A percentile compares a stretch with the other conserved stretches of the same genome.
phyloP scores from a whole-genome alignment of 495 filamentous ascomycete species.

The Lophiotrema nucula region DNA sequence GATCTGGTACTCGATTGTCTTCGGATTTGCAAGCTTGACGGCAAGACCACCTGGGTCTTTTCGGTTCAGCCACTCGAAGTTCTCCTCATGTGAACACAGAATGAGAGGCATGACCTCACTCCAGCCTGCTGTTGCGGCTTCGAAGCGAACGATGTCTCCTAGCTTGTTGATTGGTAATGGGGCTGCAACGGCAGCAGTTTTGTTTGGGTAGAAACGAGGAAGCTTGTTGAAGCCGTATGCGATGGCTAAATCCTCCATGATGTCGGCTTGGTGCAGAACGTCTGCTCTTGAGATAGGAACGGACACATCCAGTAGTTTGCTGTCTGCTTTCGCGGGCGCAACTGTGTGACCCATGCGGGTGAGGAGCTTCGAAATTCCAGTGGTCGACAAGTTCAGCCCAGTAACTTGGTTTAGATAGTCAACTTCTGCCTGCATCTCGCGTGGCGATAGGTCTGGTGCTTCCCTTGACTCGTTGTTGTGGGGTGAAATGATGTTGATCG shows the following conservation, averaged over 20 bases:
- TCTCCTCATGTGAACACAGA: constrained; percentile 97
- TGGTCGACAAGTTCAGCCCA: constrained; percentile 69
- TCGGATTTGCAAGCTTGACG: constrained; percentile 89
- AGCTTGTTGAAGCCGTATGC: constrained; percentile 89
- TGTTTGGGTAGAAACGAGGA: constrained; percentile 76
- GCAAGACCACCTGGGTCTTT: constrained; percentile 82
- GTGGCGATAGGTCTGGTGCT: constrained; percentile 73
- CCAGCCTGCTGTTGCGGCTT: constrained; percentile 94
- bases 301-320: constrained; percentile 67
- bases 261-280: constrained; percentile 92
- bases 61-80: constrained; percentile 94
- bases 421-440: constrained; percentile 75
- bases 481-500: constrained; percentile 81
- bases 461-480: constrained; percentile 83
- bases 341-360: constrained; percentile 83
- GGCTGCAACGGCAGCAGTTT: constrained; percentile 78
- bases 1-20: constrained; percentile 94
- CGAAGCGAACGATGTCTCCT: constrained; percentile 82
- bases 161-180: constrained; percentile 93
- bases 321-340: constrained; percentile 63
- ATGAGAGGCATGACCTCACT: constrained; percentile 94
- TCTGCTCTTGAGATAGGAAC: constrained; percentile 89
- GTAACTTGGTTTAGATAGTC: constrained; percentile 91
- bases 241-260: constrained; percentile 98
- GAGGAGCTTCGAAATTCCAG: constrained; percentile 71